Evolutionary conservation across 2,329 filamentous ascomycete species (phyloP), one percentile per base, ranked within the genome.

Genomic region (Trichophyton benhamiae): DNA sequence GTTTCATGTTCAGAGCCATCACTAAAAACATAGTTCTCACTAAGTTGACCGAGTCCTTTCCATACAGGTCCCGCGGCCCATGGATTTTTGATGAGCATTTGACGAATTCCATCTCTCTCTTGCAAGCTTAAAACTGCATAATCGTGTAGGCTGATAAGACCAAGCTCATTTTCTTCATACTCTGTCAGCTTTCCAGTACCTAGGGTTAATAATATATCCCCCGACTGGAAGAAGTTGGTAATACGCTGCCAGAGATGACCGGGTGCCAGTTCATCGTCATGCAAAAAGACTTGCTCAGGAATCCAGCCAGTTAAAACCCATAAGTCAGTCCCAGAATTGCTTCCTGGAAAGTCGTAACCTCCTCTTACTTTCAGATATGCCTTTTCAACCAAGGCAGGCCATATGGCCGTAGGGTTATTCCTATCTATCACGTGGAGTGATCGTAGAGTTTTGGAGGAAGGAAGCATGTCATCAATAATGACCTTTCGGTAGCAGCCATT

Each of bases 341-440:
- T 97, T 6, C 94, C 94, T 0, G 94, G 92, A 66, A 99, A 99
- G 70, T 99, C 91, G 72, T 99, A 99, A 38, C 94, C 94, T 30
- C 94, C 94, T 61, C 92, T 84, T 9, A 97, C 84, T 76, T 97
- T 99, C 1, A 99, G 78, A 67, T 99, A 99, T 0, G 94, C 94
- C 71, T 99, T 99, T 72, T 99, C 94, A 15, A 97, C 78, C 3
- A 99, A 79, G 1, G 92, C 91, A 4, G 94, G 94, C 91, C 92
- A 97, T 13, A 97, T 76, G 13, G 95, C 78, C n/a, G 77, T 79
- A 3, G 88, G 87, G 65, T 96, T 91, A 48, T 86, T 86, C 41
- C 90, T 83, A 68, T 97, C 92, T 53, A 95, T 82, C 8, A 97
- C 91, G 72, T 95, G 91, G 2, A 99, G 82, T 4, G 87, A 84